Percentiles rank a stretch among this genome's conserved stretches.
phyloP scores from a whole-genome alignment of 2,329 filamentous ascomycete species.

The Aureobasidium pullulans region DNA sequence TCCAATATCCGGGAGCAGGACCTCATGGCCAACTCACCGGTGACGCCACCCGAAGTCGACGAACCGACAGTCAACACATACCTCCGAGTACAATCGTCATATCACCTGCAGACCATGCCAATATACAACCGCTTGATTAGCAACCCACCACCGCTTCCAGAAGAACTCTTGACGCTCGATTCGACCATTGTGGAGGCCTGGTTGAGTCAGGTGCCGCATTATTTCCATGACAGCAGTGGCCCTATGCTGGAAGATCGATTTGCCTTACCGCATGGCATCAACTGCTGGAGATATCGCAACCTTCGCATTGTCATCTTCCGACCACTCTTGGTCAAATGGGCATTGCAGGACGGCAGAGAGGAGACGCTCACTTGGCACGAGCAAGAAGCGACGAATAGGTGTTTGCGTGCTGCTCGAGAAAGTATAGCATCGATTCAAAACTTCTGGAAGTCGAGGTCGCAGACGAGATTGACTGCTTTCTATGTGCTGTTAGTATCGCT shows the following conservation, averaged over 20 bases:
- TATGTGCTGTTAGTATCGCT: constrained; percentile 30
- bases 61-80: constrained; percentile 36
- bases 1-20: constrained; percentile 7
- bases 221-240: constrained; percentile 29
- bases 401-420: constrained; percentile 35
- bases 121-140: constrained; percentile 43
- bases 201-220: constrained; percentile 34
- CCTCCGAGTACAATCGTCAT: constrained; percentile 37
- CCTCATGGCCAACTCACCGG: background rate
- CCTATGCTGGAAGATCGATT: constrained; percentile 30
- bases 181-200: constrained; percentile 21
- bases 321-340: constrained; percentile 37
- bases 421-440: constrained; percentile 34
- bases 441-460: constrained; percentile 33
- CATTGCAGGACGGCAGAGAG: background rate
- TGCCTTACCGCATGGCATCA: constrained; percentile 35
- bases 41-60: background rate
- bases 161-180: constrained; percentile 37
- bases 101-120: constrained; percentile 38
- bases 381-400: constrained; percentile 29
- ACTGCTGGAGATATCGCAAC: constrained; percentile 39
- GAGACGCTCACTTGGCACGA: constrained; percentile 6
- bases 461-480: constrained; percentile 37
- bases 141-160: constrained; percentile 35
- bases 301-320: constrained; percentile 43